phyloP scores from a whole-genome alignment of 306 rosid species.

The Glycyrrhiza uralensis region DNA sequence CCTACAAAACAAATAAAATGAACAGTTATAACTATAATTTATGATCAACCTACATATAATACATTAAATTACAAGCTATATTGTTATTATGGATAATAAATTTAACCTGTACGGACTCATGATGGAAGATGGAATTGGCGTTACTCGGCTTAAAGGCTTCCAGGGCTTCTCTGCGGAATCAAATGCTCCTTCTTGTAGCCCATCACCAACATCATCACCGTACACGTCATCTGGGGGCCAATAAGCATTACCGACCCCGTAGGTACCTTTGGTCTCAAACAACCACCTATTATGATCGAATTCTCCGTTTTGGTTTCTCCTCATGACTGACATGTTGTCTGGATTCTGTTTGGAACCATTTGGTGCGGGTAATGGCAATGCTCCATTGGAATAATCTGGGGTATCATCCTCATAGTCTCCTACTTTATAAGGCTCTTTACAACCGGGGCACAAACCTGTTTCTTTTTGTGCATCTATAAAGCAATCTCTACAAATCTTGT shows the following conservation, averaged over 20 bases:
- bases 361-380: constrained; percentile 60
- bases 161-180: constrained; percentile 65
- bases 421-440: constrained; percentile 67
- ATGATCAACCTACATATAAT: not conserved
- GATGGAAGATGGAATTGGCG: constrained; percentile 51
- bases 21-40: not conserved
- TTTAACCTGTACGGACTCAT: constrained; percentile 87
- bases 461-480: constrained; percentile 75
- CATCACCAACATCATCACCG: constrained; percentile 40
- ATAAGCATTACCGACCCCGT: constrained; percentile 84
- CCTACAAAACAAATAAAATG: constrained; percentile 27
- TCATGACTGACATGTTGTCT: constrained; percentile 77
- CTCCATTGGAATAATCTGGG: constrained; percentile 35
- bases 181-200: constrained; percentile 36
- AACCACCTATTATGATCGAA: constrained; percentile 87
- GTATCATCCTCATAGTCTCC: constrained; percentile 57
- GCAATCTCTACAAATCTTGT: constrained; percentile 89
- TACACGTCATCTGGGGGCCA: constrained; percentile 55
- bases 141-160: constrained; percentile 63
- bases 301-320: constrained; percentile 77
- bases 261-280: constrained; percentile 86
- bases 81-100: no score
- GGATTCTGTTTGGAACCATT: constrained; percentile 50
- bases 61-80: not conserved
- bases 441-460: constrained; percentile 71